Percentiles rank a stretch among this genome's conserved stretches.
These are phyloP conservation scores for Entomortierella beljakovae DNA, from an alignment of 192 early-diverging fungal species.

Conservation along the genomic window DNA sequence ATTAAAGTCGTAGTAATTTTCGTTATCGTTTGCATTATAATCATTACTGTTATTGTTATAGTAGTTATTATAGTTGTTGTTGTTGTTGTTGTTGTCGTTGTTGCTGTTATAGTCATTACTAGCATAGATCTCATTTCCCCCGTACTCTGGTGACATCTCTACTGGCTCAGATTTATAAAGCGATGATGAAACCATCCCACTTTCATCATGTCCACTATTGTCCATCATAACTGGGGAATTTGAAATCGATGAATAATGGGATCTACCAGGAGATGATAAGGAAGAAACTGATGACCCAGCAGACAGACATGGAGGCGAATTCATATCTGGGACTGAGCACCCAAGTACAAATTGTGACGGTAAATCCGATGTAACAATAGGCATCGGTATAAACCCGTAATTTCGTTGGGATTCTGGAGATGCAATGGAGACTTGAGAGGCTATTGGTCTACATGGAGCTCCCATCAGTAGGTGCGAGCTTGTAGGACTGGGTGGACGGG, in stretches of 20 bases:
- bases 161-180: not conserved
- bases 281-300: not conserved
- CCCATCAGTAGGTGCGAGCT: too few relatives aligned
- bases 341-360: not conserved
- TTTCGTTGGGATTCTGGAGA: not conserved
- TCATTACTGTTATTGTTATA: not conserved
- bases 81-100: constrained; percentile 2
- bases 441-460: too few relatives aligned
- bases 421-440: not conserved
- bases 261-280: too few relatives aligned
- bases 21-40: not conserved
- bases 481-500: too few relatives aligned
- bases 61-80: constrained; percentile 2
- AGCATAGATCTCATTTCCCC: not conserved
- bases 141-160: not conserved
- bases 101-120: not conserved
- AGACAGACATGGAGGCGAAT: not conserved
- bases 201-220: too few relatives aligned
- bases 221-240: too few relatives aligned
- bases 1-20: not conserved
- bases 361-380: not conserved
- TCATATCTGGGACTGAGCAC: not conserved
- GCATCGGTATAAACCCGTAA: not conserved
- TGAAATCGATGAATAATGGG: too few relatives aligned
- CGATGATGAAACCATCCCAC: too few relatives aligned